Percentiles rank a stretch among this genome's conserved stretches.
Conservation (phyloP, 192 early-diverging fungal genomes). For the Gamsiella multidivaricata region DNA sequence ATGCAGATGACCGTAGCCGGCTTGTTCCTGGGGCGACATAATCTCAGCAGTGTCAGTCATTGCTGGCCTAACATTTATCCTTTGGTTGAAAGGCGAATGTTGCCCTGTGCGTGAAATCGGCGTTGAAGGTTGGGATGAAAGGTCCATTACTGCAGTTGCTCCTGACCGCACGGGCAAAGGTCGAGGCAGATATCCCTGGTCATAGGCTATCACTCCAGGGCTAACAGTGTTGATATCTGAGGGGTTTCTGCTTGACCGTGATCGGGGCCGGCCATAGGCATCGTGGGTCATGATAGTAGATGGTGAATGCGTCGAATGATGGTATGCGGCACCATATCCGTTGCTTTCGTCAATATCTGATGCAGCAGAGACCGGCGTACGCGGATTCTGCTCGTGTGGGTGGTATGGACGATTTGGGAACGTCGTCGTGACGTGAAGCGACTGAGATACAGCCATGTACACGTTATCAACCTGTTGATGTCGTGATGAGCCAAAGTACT, state of each 20-base stretch:
- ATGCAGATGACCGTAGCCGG: not conserved
- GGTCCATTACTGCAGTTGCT: too few relatives aligned
- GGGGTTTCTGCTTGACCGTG: not conserved
- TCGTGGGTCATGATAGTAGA: not conserved
- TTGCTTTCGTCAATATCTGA: conserved; percentile 7
- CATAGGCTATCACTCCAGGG: too few relatives aligned
- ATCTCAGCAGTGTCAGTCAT: not conserved
- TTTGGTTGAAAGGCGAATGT: too few relatives aligned
- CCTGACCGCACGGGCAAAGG: too few relatives aligned
- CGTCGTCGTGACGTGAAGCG: not conserved
- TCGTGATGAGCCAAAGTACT: not conserved
- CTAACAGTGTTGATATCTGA: too few relatives aligned
- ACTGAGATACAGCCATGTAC: not conserved
- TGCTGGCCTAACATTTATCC: not conserved
- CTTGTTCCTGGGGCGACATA: not conserved
- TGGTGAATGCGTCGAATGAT: not conserved
- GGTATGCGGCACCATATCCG: not conserved
- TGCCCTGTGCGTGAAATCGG: not conserved
- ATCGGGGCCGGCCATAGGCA: not conserved
- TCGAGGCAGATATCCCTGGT: too few relatives aligned
- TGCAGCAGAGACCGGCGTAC: conserved; percentile 6
- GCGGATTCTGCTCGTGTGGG: conserved; percentile 4
- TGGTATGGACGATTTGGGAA: not conserved
- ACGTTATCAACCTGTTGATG: not conserved
- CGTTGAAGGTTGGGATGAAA: not conserved